Evolutionary conservation across 352 stramenopile genomes (phyloP), one percentile per base, ranked within the genome.

Genomic region (Globisporangium iwayamae): DNA sequence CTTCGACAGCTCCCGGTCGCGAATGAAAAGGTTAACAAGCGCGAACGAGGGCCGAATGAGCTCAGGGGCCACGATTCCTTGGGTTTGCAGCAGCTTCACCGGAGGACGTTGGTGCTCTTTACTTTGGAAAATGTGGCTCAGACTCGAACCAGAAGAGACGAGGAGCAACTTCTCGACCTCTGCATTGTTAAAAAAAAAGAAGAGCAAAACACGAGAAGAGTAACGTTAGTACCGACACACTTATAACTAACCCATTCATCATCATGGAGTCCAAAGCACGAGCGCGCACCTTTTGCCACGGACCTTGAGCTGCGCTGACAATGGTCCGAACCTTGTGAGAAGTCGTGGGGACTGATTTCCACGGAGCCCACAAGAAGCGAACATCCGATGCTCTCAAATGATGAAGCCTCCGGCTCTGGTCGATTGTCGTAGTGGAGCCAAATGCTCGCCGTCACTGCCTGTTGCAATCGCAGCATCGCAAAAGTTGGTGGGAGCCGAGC

Each of bases 111-210:
- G 18, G 1, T 52, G 6, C 48, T 28, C n/a, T 16, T 47, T 28
- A 3, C 14, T 14, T 18, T 56, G 20, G 51, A 81, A 64, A 54
- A 68, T 72, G 1, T 68, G 52, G 14, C 9, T 32, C 8, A 87
- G 28, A 50, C 64, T 83, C 18, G 73, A 75, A 2, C 78, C 78
- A 1, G 72, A 67, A n/a, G 78, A 87, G 30, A 87, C 46, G 18
- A 87, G 60, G 4, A 87, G 66, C 53, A 87, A 52, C 63, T 73
- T 60, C 9, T 72, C 63, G 48, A 36, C 14, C 13, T 67, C 62
- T 67, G 39, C 4, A 20, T 18, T n/a, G n/a, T 25, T 25, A 25
- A 25, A 25, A 25, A 25, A 25, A 25, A 25, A 25, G 22, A 25
- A 25, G 22, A 25, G 18, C 22, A 5, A 9, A n/a, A 22, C 25